Percentiles rank a stretch among this genome's conserved stretches.
Conservation (phyloP, 2,329 filamentous ascomycete species). For the Mycosphaerella sp. region DNA sequence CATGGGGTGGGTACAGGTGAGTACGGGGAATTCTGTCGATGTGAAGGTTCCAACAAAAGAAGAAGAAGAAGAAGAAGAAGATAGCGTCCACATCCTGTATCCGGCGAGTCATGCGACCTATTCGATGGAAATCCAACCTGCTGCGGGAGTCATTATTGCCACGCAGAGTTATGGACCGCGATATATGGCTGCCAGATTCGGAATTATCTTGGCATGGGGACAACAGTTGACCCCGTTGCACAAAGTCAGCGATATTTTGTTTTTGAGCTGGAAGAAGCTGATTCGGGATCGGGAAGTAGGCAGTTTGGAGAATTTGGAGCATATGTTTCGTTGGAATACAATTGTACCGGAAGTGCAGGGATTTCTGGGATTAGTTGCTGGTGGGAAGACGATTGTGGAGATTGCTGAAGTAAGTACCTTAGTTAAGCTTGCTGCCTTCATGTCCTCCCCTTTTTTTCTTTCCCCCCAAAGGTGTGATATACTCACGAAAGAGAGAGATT, state of each 20-base stretch:
- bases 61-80: too few relatives aligned
- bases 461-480: too few relatives aligned
- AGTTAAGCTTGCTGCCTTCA: background rate
- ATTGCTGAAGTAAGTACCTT: conserved; percentile 2
- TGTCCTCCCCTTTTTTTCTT: too few relatives aligned
- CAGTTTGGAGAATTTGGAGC: background rate
- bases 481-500: background rate
- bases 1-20: background rate
- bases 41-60: too few relatives aligned
- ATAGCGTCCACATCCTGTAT: background rate
- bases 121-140: background rate
- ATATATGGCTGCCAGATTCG: background rate
- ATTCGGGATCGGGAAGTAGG: background rate
- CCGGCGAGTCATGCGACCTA: background rate
- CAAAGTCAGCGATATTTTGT: conserved; percentile 5
- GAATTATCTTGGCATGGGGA: background rate
- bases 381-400: background rate
- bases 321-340: conserved; percentile 8
- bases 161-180: conserved; percentile 1
- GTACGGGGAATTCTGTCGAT: background rate
- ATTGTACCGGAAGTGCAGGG: background rate
- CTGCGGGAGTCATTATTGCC: background rate
- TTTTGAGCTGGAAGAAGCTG: conserved; percentile 5
- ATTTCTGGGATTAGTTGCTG: background rate
- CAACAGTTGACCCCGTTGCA: conserved; percentile 2